Base-by-base conservation (phyloP, 2,329 filamentous ascomycete genomes). In the Lasiodiplodia gonubiensis region DNA sequence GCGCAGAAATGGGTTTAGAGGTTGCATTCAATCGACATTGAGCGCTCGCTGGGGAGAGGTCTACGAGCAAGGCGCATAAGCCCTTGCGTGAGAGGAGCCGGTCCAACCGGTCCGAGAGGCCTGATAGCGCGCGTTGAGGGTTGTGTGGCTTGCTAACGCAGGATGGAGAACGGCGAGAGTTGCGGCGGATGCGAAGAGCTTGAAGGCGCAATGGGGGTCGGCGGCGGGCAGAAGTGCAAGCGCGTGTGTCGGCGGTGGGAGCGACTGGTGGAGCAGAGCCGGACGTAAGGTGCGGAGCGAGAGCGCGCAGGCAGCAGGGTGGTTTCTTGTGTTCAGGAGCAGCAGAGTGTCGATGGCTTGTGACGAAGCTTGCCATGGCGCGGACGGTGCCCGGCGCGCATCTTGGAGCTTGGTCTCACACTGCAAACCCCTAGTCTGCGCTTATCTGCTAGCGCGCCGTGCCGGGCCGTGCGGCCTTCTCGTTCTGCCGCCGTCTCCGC, bases 1-100 rank as follows among this genome's bases (percentile, higher is more conserved):
- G 86, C 92, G 90, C 81, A 99, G 87, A 83, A 97, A 98, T 80
- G 95, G 95, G 84, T 99, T 99, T 89, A 98, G 87, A 85, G 95
- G 93, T 90, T 94, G 94, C 94, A 97, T 97, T 89, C 90, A 91
- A 85, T 81, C 82, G 78, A 79, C 75, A 74, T 73, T 25, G 69
- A 69, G 63, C 46, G 66, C 66, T 54, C 23, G 49, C 53, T 60
- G 46, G 37, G 49, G 25, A 63, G 51, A 49, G n/a, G n/a, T 30
- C 25, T 48, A 35, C 33, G 66, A 55, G 57, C 66, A 64, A 57
- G 57, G 66, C 66, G 66, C 66, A 61, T 63, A 33, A 55, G 66
- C 48, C 57, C 66, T 59, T 60, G 65, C 66, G 51, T 60, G 46
- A 35, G 59, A 49, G 59, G 59, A 39, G 64, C 66, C 66, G 57